Percentiles rank a stretch among this genome's conserved stretches.
phyloP scores from a whole-genome alignment of 2,329 filamentous ascomycete genomes.

The Penicillium carneum region DNA sequence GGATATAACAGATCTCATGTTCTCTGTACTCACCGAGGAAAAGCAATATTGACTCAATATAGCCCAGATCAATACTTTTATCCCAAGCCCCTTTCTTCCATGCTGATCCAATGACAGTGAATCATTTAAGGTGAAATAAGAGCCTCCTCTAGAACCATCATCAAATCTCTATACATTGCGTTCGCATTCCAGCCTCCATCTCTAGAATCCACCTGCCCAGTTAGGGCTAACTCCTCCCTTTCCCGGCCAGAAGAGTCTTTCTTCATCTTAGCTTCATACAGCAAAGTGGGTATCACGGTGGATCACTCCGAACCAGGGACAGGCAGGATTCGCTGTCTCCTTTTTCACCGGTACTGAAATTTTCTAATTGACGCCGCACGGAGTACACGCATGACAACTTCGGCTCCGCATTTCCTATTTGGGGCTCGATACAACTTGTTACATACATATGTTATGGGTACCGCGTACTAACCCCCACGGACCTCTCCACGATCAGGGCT shows the following conservation, averaged over 20 bases:
- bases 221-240: constrained; percentile 15
- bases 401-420: constrained; percentile 14
- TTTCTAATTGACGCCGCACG: neutral
- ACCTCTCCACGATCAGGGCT: constrained; percentile 8
- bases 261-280: constrained; percentile 32
- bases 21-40: neutral
- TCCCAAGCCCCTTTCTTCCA: neutral
- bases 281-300: constrained; percentile 21
- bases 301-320: constrained; percentile 17
- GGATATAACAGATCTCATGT: constrained; percentile 1
- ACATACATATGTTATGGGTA: neutral
- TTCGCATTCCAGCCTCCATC: constrained; percentile 9
- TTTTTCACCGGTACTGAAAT: constrained; percentile 27
- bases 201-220: constrained; percentile 17
- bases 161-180: constrained; percentile 3
- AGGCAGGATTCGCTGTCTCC: constrained; percentile 23
- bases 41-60: neutral
- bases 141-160: neutral
- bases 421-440: neutral
- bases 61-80: neutral
- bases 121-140: neutral
- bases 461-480: constrained; percentile 13
- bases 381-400: constrained; percentile 1
- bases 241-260: constrained; percentile 18
- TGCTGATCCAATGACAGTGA: neutral